Conservation (phyloP, 257 asterid species). For the Nicotiana benthamiana region DNA sequence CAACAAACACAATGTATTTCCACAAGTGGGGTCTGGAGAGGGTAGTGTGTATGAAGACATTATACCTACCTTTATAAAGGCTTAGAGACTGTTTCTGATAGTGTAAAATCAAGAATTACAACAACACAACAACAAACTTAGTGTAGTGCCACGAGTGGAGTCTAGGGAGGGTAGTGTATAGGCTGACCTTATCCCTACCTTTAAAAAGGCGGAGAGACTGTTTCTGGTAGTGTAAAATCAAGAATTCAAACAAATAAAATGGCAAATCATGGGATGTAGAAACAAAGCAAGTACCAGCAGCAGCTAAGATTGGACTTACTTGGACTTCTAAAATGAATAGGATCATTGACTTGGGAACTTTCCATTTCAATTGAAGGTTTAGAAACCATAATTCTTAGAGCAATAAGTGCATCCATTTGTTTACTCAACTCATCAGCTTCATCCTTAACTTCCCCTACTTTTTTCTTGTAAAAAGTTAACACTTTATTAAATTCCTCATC, state of each 20-base stretch:
- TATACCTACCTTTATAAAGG: no score
- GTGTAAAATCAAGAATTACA: neutral
- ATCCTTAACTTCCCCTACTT: conserved; percentile 34
- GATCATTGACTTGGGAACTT: conserved; percentile 5
- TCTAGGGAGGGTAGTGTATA: no score
- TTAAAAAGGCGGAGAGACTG: no score
- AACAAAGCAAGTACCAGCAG: neutral
- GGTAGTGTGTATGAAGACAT: no score
- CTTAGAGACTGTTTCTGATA: no score
- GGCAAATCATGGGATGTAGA: neutral
- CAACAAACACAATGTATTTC: no score
- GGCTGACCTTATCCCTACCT: no score
- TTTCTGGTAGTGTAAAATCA: neutral
- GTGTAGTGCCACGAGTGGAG: no score
- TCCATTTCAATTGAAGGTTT: conserved; percentile 27
- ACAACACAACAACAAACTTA: no score
- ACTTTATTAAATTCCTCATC: conserved; percentile 76
- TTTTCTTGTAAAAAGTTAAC: conserved; percentile 37
- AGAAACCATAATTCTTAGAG: conserved; percentile 54
- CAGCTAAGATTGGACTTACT: conserved; percentile 25
- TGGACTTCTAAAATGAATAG: conserved; percentile 27
- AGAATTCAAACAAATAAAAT: neutral
- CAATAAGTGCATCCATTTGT: conserved; percentile 88
- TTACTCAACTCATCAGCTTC: conserved; percentile 55
- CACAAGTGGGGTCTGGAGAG: no score